Evolutionary conservation across 2,329 filamentous ascomycete genomes (phyloP).

Genomic region (Alternaria metachromatica): DNA sequence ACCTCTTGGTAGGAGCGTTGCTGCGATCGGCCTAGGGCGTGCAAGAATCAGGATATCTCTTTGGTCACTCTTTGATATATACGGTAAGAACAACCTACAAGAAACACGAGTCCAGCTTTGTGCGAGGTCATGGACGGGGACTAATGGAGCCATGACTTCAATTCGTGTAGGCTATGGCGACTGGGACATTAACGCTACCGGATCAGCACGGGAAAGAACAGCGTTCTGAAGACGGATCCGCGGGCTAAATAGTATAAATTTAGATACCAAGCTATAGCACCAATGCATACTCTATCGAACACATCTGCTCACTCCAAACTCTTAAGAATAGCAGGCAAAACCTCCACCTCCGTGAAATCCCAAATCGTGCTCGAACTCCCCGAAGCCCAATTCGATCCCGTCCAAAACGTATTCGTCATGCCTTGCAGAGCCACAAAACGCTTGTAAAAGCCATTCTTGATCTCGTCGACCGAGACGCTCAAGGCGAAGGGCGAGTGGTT

Average conservation of each 20-base stretch:
- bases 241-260: not conserved
- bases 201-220: not conserved
- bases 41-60: not conserved
- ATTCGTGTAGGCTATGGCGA: not conserved
- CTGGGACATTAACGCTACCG: not conserved
- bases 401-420: not conserved
- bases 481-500: not conserved
- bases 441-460: not conserved
- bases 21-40: not conserved
- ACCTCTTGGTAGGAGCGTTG: not conserved
- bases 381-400: not conserved
- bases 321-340: not conserved
- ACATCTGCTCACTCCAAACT: not conserved
- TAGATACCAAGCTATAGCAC: not conserved
- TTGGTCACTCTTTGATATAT: not conserved
- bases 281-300: not conserved
- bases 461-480: not conserved
- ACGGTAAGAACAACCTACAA: not conserved
- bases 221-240: not conserved
- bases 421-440: not conserved
- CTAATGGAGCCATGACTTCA: not conserved
- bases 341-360: not conserved
- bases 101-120: not conserved
- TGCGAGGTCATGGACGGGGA: not conserved
- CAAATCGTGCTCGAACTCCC: not conserved